A percentile compares a stretch with the other conserved stretches of the same genome.
Evolutionary conservation across 2,329 filamentous ascomycete genomes (phyloP).

Genomic region (Didymella glomerata): DNA sequence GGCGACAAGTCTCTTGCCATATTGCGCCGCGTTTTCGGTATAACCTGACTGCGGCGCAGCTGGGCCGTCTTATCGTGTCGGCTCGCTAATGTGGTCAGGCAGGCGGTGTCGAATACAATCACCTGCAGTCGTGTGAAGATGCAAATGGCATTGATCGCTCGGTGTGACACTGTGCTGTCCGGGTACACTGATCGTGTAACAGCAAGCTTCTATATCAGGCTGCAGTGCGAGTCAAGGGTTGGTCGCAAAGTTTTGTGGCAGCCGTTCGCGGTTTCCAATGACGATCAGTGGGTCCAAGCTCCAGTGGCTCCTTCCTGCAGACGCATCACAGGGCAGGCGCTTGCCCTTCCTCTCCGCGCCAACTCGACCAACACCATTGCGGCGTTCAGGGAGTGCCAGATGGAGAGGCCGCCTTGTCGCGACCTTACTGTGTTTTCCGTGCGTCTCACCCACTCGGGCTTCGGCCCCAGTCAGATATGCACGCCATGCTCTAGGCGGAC

Average conservation of each 20-base stretch:
- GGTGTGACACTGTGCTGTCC: constrained; percentile 5
- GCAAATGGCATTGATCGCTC: constrained; percentile 1
- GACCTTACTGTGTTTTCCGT: constrained; percentile 1
- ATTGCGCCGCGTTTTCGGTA: constrained; percentile 7
- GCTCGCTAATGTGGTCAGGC: constrained; percentile 3
- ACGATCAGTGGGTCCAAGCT: constrained; percentile 6
- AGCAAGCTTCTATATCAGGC: constrained; percentile 13
- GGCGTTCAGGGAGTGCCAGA: constrained; percentile 5
- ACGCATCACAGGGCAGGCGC: constrained; percentile 17
- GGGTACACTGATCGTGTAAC: constrained; percentile 3
- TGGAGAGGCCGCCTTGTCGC: constrained; percentile 3
- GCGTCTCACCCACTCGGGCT: constrained; percentile 14
- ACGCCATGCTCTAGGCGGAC: constrained; percentile 15
- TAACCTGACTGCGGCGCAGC: constrained; percentile 3
- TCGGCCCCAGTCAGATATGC: constrained; percentile 9
- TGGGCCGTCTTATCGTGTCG: constrained; percentile 12
- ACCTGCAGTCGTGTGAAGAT: not conserved
- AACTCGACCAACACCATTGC: constrained; percentile 11
- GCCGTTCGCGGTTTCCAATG: constrained; percentile 21
- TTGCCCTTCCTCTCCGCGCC: constrained; percentile 13
- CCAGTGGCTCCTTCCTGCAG: not conserved
- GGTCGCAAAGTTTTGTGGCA: constrained; percentile 16
- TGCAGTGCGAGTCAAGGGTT: constrained; percentile 5
- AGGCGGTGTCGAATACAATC: constrained; percentile 2
- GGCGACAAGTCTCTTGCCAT: constrained; percentile 45